phyloP scores from a whole-genome alignment of 2,329 filamentous ascomycete species.

The Phyllosticta citriasiana region DNA sequence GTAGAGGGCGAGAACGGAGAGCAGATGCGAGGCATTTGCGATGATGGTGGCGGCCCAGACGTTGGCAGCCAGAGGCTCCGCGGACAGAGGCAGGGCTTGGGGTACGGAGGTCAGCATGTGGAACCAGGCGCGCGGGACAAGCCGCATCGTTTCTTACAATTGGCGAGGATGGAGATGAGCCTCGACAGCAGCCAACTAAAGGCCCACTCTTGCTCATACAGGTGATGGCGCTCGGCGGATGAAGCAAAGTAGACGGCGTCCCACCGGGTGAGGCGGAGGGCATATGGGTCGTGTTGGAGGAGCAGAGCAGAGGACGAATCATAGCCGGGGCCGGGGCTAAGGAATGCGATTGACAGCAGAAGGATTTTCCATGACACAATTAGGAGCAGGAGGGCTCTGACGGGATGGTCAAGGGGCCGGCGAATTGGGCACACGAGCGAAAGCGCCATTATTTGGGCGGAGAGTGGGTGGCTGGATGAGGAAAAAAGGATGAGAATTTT shows the following conservation, averaged over 20 bases:
- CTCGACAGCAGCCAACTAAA: slow-evolving; percentile 53
- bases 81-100: slow-evolving; percentile 8
- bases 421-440: background rate
- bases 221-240: slow-evolving; percentile 51
- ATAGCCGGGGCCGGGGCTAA: slow-evolving; percentile 54
- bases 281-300: slow-evolving; percentile 32
- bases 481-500: background rate
- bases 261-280: slow-evolving; percentile 60
- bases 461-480: background rate
- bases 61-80: slow-evolving; percentile 18
- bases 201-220: slow-evolving; percentile 79
- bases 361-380: slow-evolving; percentile 59
- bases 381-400: slow-evolving; percentile 17
- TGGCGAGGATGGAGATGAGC: slow-evolving; percentile 31
- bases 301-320: slow-evolving; percentile 63
- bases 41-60: slow-evolving; percentile 52
- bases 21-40: slow-evolving; percentile 64
- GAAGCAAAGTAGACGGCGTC: slow-evolving; percentile 70
- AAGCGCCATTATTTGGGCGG: slow-evolving; percentile 1
- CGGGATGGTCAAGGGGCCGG: background rate
- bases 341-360: slow-evolving; percentile 50
- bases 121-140: background rate
- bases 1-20: slow-evolving; percentile 65
- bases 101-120: slow-evolving; percentile 1
- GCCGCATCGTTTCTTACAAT: slow-evolving; percentile 26